These are phyloP conservation scores for Nicotiana tomentosiformis DNA, from an alignment of 257 asterid species.

Conservation along the genomic window DNA sequence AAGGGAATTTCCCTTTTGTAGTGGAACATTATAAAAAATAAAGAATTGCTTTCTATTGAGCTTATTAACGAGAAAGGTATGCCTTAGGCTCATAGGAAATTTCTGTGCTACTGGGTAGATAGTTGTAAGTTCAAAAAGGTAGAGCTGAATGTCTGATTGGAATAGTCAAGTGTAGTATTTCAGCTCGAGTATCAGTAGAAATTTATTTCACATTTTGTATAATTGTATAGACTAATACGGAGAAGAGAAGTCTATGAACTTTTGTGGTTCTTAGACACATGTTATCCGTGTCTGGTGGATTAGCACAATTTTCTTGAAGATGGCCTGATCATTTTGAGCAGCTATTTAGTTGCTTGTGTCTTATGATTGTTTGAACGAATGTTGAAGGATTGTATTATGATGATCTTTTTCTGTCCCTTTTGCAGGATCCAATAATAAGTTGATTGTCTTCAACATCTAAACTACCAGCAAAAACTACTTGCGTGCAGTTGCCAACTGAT, in stretches of 20 bases:
- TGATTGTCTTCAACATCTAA: conserved; percentile 6
- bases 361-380: not conserved
- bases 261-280: not conserved
- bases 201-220: not conserved
- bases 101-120: not conserved
- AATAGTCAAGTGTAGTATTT: not conserved
- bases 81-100: not conserved
- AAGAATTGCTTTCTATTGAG: not conserved
- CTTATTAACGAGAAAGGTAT: not conserved
- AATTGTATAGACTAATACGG: not conserved
- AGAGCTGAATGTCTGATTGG: not conserved
- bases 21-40: not conserved
- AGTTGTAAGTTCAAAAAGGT: not conserved
- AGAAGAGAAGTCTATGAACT: not conserved
- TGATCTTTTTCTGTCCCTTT: not conserved
- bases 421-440: conserved; percentile 1
- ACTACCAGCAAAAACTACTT: not conserved
- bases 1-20: not conserved
- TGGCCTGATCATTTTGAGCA: not conserved
- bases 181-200: not conserved
- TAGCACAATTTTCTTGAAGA: not conserved
- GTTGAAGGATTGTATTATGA: not conserved
- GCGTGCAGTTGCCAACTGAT: not conserved
- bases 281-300: not conserved
- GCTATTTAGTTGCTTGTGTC: not conserved